Conservation (phyloP, 768 basidiomycete species). For the Tephrocybe sp. region DNA sequence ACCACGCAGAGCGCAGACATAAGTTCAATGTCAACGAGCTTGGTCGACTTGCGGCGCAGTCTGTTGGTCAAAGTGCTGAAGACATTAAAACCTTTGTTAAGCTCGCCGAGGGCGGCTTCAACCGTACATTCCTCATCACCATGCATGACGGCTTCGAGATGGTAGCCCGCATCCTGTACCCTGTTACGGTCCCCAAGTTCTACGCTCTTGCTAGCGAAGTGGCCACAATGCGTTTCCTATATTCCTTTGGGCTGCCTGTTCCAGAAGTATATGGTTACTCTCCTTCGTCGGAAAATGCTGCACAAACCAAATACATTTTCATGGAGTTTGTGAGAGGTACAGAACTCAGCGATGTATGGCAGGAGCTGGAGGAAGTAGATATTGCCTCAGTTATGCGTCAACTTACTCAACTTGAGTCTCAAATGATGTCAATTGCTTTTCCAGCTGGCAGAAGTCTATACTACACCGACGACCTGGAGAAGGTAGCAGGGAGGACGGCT, state of each 20-base stretch:
- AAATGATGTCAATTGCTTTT: no score
- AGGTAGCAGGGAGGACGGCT: no score
- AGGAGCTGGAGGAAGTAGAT: background rate
- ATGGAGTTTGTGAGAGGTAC: no score
- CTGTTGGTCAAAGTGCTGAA: no score
- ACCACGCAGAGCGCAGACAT: slow-evolving; percentile 9
- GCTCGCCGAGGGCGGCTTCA: background rate
- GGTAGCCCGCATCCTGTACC: slow-evolving; percentile 3
- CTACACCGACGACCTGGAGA: no score
- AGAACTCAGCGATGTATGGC: background rate
- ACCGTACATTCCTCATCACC: no score
- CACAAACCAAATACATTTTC: background rate
- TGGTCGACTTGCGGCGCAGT: slow-evolving; percentile 8
- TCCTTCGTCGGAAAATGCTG: slow-evolving; percentile 4
- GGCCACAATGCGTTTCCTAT: no score
- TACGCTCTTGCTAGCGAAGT: no score
- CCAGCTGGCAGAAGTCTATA: no score
- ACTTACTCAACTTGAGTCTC: slow-evolving; percentile 40
- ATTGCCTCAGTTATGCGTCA: background rate
- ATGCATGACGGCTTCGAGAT: slow-evolving; percentile 1
- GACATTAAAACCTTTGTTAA: background rate
- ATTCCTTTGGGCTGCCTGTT: slow-evolving; percentile 12
- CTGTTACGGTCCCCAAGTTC: no score
- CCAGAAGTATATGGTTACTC: slow-evolving; percentile 3
- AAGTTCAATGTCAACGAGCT: slow-evolving; percentile 7